A percentile compares a stretch with the other conserved stretches of the same genome.
These are phyloP conservation scores for Diaporthe caulivora DNA, from an alignment of 2,329 filamentous ascomycete genomes.

Conservation along the genomic window DNA sequence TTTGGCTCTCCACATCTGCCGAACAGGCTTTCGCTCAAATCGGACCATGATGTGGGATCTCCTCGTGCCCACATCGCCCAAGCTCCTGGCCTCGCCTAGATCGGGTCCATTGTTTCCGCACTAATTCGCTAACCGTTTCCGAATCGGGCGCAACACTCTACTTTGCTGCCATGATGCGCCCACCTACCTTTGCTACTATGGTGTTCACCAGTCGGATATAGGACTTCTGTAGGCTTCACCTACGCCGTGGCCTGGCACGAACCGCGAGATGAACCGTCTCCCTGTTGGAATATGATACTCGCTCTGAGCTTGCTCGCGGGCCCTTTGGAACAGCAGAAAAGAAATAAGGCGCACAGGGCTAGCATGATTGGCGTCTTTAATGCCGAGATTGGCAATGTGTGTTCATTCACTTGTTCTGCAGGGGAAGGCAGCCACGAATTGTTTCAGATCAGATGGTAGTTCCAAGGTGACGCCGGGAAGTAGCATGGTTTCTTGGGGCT, in stretches of 20 bases:
- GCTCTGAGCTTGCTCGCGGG: neutral
- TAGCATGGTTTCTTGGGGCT: constrained; percentile 23
- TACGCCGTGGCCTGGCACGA: constrained; percentile 38
- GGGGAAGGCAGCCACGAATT: constrained; percentile 21
- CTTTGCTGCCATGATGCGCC: constrained; percentile 41
- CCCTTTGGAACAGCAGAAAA: constrained; percentile 3
- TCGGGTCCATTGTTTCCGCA: constrained; percentile 43
- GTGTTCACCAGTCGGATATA: constrained; percentile 9
- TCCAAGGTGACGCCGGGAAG: constrained; percentile 32
- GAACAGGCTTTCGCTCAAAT: constrained; percentile 10
- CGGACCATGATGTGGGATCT: neutral
- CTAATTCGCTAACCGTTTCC: constrained; percentile 51
- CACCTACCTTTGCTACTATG: constrained; percentile 39
- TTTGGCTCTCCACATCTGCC: constrained; percentile 25
- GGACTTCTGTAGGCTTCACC: constrained; percentile 40
- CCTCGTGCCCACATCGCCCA: neutral
- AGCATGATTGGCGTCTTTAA: neutral
- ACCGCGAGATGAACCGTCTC: constrained; percentile 13
- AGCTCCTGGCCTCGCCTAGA: constrained; percentile 16
- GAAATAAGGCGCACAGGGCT: neutral
- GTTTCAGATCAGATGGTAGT: constrained; percentile 31
- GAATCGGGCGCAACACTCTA: constrained; percentile 43
- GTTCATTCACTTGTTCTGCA: constrained; percentile 10
- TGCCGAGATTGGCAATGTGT: constrained; percentile 18
- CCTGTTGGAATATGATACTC: neutral